Evolutionary conservation across 768 basidiomycete species (phyloP), one percentile per base, ranked within the genome.

Genomic region (Termitomyces sp.): DNA sequence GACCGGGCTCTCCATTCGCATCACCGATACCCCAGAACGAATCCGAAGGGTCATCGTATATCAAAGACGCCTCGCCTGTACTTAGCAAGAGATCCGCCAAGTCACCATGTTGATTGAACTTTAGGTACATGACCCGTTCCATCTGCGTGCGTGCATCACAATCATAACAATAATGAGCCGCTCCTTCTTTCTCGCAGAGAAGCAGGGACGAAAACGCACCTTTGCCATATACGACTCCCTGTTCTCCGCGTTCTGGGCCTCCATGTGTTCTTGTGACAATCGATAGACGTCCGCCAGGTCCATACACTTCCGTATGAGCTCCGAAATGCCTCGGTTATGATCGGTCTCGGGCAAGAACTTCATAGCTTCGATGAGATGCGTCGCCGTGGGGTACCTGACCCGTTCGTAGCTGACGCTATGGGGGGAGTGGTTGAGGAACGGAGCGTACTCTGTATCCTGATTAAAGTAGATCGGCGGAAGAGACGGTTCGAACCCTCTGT

Each of bases 341-440:
- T 42, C 17, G 4, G 28, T 10, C 21, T 73, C 67, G 2, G 75
- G 74, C 38, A 82, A 63, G 67, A 83, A 92, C 66, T 87, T 87
- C 64, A 87, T 72, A 9, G 89, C 88, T 68, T 92, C 88, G 53
- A 83, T 78, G n/a, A 92, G 75, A 61, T 92, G 90, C 62, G 84
- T 68, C 10, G 86, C 90, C 1, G 83, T 86, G 1, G 87, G 87
- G 62, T 85, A 93, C 42, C 70, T 67, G 53, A 72, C 73, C 33
- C 81, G 75, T 37, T 75, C 67, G 67, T 83, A 85, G 53, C 83
- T 54, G 21, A 93, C 78, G 5, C 74, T 75, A 62, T 89, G 82
- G 1, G 74, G 79, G 1, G 90, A 89, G 61, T 84, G 81, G 63
- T 83, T 87, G 66, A 87, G 70, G 67, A 91, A 85, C 1, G 77